phyloP scores from a whole-genome alignment of 208 protist species.

The Leptomonas pyrrhocoris region DNA sequence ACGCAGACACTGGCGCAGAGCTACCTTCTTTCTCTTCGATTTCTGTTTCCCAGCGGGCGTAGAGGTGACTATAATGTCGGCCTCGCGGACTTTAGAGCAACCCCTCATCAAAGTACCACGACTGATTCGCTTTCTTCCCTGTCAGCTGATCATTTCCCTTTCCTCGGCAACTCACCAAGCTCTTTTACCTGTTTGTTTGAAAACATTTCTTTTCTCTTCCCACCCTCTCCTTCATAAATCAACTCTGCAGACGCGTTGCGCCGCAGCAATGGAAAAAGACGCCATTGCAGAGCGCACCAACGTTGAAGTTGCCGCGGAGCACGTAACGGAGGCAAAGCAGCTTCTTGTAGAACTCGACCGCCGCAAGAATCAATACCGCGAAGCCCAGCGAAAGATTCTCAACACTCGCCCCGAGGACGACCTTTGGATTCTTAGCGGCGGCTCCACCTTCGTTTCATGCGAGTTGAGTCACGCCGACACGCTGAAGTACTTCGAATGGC shows the following conservation, averaged over 20 bases:
- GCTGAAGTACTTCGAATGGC: conserved; percentile 67
- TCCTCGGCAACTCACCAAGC: no score
- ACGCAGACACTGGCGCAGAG: no score
- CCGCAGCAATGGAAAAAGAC: conserved; percentile 20
- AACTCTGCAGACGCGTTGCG: not conserved
- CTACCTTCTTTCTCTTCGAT: no score
- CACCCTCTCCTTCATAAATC: not conserved
- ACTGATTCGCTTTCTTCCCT: no score
- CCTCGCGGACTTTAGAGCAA: no score
- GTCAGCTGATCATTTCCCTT: no score
- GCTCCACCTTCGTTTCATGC: conserved; percentile 79
- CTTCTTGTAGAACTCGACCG: conserved; percentile 78
- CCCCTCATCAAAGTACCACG: no score
- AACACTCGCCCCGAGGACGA: conserved; percentile 49
- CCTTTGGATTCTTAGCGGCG: conserved; percentile 78
- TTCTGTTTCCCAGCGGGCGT: no score
- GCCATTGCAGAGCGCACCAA: conserved; percentile 37
- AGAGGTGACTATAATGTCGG: no score
- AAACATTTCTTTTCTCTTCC: not conserved
- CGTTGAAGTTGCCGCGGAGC: conserved; percentile 65
- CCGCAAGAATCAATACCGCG: conserved; percentile 80
- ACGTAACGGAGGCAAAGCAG: conserved; percentile 68
- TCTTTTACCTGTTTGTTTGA: no score
- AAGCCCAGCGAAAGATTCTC: conserved; percentile 63
- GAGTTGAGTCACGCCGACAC: conserved; percentile 58